Evolutionary conservation across 1,139 yeast species (phyloP).

Genomic region (Torulaspora globosa): DNA sequence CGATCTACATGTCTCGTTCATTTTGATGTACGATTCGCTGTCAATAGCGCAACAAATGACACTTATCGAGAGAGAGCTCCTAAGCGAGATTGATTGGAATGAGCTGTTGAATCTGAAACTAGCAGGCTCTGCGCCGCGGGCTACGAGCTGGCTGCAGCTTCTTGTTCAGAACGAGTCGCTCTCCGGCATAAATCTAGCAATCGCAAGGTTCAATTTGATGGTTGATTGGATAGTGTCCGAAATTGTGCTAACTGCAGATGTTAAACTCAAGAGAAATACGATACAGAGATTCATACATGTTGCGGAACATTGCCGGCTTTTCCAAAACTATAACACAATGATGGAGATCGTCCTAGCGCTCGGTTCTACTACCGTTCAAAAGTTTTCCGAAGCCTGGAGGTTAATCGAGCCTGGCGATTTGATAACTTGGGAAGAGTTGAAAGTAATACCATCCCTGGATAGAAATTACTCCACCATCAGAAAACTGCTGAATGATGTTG

Average conservation of each 20-base stretch:
- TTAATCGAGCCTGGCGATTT: conserved; percentile 52
- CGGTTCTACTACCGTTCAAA: conserved; percentile 63
- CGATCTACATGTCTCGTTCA: conserved; percentile 67
- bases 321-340: conserved; percentile 81
- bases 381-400: conserved; percentile 71
- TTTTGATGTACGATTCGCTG: conserved; percentile 64
- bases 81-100: conserved; percentile 88
- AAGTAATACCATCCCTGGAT: conserved; percentile 59
- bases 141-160: conserved; percentile 83
- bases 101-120: conserved; percentile 77
- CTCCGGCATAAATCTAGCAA: conserved; percentile 78
- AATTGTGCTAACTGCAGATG: conserved; percentile 61
- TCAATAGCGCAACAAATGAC: conserved; percentile 77
- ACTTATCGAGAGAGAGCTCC: conserved; percentile 74
- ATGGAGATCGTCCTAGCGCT: conserved; percentile 85
- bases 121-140: conserved; percentile 62
- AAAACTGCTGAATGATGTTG: conserved; percentile 54
- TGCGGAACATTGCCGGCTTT: conserved; percentile 64
- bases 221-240: conserved; percentile 93
- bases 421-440: conserved; percentile 60
- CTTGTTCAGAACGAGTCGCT: conserved; percentile 56
- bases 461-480: conserved; percentile 65
- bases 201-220: conserved; percentile 81
- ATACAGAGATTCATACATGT: conserved; percentile 79
- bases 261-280: conserved; percentile 58